These are phyloP conservation scores for Dothidotthia symphoricarpi DNA, from an alignment of 2,329 filamentous ascomycete species.

Conservation along the genomic window DNA sequence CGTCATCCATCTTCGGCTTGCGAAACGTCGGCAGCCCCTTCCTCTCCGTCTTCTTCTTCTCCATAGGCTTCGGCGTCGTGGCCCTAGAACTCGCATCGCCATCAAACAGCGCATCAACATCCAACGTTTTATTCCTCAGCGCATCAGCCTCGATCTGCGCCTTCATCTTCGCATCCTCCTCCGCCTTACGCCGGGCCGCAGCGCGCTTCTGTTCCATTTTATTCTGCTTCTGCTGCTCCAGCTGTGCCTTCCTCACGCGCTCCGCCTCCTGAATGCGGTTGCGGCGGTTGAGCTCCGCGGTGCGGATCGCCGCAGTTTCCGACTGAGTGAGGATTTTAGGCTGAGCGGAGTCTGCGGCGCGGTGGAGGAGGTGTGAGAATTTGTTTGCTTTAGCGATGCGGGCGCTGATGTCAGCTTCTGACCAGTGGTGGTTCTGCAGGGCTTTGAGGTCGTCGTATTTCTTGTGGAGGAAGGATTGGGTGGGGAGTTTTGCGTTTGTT, in stretches of 20 bases:
- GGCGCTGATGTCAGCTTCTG: slow-evolving; percentile 74
- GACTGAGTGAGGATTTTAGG: slow-evolving; percentile 55
- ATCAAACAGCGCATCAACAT: slow-evolving; percentile 50
- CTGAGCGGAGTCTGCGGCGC: slow-evolving; percentile 63
- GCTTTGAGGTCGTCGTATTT: slow-evolving; percentile 81
- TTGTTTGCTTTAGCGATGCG: slow-evolving; percentile 68
- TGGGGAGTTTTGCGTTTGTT: slow-evolving; percentile 71
- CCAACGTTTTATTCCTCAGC: slow-evolving; percentile 27
- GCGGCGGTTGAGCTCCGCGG: slow-evolving; percentile 78
- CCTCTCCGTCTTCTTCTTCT: slow-evolving; percentile 54
- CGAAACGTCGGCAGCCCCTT: slow-evolving; percentile 67
- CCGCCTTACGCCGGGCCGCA: slow-evolving; percentile 48
- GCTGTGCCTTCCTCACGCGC: slow-evolving; percentile 83
- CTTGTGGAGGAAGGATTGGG: slow-evolving; percentile 63
- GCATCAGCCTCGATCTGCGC: slow-evolving; percentile 41
- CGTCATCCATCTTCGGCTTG: slow-evolving; percentile 80
- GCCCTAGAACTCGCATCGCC: slow-evolving; percentile 44
- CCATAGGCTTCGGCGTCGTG: slow-evolving; percentile 48
- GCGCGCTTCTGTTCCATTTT: slow-evolving; percentile 41
- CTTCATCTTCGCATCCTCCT: slow-evolving; percentile 50
- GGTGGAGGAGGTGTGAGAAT: slow-evolving; percentile 53
- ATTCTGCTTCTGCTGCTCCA: slow-evolving; percentile 62
- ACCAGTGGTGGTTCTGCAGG: slow-evolving; percentile 78
- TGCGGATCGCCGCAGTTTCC: slow-evolving; percentile 71
- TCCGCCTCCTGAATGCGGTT: slow-evolving; percentile 85